These are phyloP conservation scores for Geotrichum histeridarum DNA, from an alignment of 1,139 yeast species.

Conservation along the genomic window DNA sequence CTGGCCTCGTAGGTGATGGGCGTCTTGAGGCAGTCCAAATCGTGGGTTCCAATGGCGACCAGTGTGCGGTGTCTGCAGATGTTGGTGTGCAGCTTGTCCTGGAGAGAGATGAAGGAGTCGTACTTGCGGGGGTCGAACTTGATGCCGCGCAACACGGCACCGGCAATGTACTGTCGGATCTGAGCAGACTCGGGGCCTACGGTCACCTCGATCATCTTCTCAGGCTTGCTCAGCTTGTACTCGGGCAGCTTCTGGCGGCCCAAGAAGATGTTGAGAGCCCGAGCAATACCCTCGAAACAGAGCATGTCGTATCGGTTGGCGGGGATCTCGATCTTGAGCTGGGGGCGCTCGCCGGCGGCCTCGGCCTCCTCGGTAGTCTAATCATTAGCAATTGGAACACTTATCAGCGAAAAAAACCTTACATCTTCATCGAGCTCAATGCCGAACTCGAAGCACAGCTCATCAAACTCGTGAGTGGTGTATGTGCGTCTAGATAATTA, in stretches of 20 bases:
- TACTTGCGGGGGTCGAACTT: conserved; percentile 77
- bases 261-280: conserved; percentile 84
- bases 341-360: conserved; percentile 74
- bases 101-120: conserved; percentile 91
- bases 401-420: conserved; percentile 15
- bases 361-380: conserved; percentile 51
- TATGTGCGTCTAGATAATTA: conserved; percentile 48
- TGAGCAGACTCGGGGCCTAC: conserved; percentile 66
- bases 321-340: conserved; percentile 91
- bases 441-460: conserved; percentile 95
- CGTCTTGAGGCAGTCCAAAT: conserved; percentile 62
- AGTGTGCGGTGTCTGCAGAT: conserved; percentile 94
- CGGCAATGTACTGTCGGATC: conserved; percentile 90
- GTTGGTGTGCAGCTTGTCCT: conserved; percentile 92
- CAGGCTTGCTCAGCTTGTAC: conserved; percentile 54
- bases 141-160: conserved; percentile 82
- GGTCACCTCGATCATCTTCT: conserved; percentile 50
- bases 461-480: conserved; percentile 91
- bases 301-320: conserved; percentile 97
- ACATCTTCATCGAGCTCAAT: conserved; percentile 92
- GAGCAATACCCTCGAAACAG: conserved; percentile 96
- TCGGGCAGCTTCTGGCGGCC: conserved; percentile 63
- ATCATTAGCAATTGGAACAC: conserved; percentile 6
- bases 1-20: conserved; percentile 89
- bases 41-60: conserved; percentile 98